Conservation (phyloP, 73 alveolate species). For the Paramecium caudatum region DNA sequence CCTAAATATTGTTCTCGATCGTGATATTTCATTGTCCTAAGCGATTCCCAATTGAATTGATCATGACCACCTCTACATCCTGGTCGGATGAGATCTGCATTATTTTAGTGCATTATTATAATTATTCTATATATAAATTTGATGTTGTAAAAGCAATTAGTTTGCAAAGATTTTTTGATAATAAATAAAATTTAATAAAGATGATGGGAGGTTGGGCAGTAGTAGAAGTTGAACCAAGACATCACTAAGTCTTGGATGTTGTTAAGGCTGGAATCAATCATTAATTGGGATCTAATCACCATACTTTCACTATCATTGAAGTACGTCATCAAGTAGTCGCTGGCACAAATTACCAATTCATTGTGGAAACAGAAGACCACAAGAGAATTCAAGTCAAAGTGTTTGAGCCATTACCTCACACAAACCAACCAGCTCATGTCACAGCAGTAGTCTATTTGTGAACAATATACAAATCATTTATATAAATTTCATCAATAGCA, state of each 20-base stretch:
- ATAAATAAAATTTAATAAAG: constrained; percentile 35
- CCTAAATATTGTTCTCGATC: constrained; percentile 98
- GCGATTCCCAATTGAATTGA: constrained; percentile 98
- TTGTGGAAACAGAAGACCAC: constrained; percentile 5
- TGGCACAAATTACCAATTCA: constrained; percentile 64
- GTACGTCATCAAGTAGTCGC: constrained; percentile 66
- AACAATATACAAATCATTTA: too few relatives aligned
- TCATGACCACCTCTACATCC: constrained; percentile 99
- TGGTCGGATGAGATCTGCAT: constrained; percentile 84
- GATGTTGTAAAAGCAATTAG: too few relatives aligned
- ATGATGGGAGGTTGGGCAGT: constrained; percentile 69
- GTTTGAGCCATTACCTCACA: constrained; percentile 64
- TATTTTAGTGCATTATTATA: constrained; percentile 57
- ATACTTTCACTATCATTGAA: constrained; percentile 32
- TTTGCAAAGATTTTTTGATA: background rate
- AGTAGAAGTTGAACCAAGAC: constrained; percentile 20
- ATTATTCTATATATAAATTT: too few relatives aligned
- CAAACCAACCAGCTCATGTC: constrained; percentile 51
- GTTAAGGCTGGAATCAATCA: background rate
- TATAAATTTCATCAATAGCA: background rate
- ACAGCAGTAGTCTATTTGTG: background rate
- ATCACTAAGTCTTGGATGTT: background rate
- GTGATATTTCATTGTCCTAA: constrained; percentile 91
- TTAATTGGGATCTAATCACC: constrained; percentile 14
- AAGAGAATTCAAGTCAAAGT: constrained; percentile 53